phyloP scores from a whole-genome alignment of 768 basidiomycete species.

The Boletus rufocinnamomeus region DNA sequence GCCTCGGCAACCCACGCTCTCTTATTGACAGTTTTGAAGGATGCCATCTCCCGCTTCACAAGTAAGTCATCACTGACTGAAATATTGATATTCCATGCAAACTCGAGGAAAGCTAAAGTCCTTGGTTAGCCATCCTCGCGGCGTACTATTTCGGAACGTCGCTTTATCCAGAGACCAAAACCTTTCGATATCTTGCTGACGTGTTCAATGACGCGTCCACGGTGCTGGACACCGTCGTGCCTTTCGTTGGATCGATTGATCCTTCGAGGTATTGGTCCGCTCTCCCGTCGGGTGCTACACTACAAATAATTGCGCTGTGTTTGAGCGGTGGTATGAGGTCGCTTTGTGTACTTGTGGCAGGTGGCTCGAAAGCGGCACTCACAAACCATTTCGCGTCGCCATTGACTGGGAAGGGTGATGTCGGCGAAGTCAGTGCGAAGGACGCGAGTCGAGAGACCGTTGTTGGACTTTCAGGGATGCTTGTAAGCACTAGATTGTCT shows the following conservation, averaged over 20 bases:
- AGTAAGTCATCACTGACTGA: no score
- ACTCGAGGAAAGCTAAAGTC: not conserved
- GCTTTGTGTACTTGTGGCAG: constrained; percentile 63
- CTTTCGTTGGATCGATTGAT: constrained; percentile 43
- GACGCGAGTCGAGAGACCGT: constrained; percentile 74
- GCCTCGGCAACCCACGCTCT: constrained; percentile 68
- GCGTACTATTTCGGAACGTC: constrained; percentile 65
- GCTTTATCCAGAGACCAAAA: constrained; percentile 70
- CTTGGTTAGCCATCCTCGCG: constrained; percentile 55
- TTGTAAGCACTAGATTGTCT: constrained; percentile 43
- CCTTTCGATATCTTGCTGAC: constrained; percentile 66
- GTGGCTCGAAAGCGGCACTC: constrained; percentile 70
- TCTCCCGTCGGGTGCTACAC: constrained; percentile 28
- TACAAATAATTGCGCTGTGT: constrained; percentile 54
- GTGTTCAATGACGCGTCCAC: constrained; percentile 63
- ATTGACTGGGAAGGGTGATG: constrained; percentile 52
- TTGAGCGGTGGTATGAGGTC: constrained; percentile 59
- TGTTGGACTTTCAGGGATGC: constrained; percentile 63
- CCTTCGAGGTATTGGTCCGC: constrained; percentile 37
- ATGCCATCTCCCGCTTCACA: constrained; percentile 60
- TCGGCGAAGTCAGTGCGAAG: constrained; percentile 73
- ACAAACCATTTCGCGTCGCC: constrained; percentile 66
- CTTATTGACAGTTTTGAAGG: constrained; percentile 65
- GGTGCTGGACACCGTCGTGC: constrained; percentile 61
- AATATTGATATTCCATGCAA: not conserved